phyloP scores from a whole-genome alignment of 306 rosid genomes.

The Vicia villosa region DNA sequence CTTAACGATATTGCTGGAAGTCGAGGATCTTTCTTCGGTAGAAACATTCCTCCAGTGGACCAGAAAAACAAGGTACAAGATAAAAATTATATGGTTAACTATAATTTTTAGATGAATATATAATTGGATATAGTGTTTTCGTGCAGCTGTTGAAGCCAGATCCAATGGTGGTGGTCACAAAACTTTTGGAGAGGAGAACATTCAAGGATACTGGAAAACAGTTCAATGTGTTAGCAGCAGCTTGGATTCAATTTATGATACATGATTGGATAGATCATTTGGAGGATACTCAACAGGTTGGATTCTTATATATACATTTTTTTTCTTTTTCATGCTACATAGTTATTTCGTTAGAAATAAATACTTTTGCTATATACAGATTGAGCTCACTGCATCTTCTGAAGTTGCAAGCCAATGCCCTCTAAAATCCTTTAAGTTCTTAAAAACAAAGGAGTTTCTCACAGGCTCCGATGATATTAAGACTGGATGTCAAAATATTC shows the following conservation, averaged over 20 bases:
- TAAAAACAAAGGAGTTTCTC: slow-evolving; percentile 50
- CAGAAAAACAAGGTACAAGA: slow-evolving; percentile 45
- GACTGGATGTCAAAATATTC: slow-evolving; percentile 39
- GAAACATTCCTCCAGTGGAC: slow-evolving; percentile 53
- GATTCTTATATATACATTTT: neutral
- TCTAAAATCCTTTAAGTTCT: slow-evolving; percentile 56
- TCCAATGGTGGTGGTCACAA: too few species aligned
- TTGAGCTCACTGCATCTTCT: slow-evolving; percentile 49
- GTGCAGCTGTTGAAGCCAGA: too few species aligned
- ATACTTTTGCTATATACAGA: slow-evolving; percentile 15
- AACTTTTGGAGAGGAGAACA: too few species aligned
- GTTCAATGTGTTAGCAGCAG: too few species aligned
- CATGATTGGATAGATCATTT: slow-evolving; percentile 71
- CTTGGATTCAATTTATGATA: slow-evolving; percentile 68
- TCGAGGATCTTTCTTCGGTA: slow-evolving; percentile 59
- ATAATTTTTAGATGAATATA: too few species aligned
- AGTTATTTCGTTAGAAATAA: too few species aligned
- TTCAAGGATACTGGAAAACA: too few species aligned
- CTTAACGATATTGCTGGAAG: slow-evolving; percentile 56
- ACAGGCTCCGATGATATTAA: slow-evolving; percentile 52
- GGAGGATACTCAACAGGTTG: slow-evolving; percentile 55
- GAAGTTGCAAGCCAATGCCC: slow-evolving; percentile 62
- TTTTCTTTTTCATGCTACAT: too few species aligned
- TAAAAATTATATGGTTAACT: neutral
- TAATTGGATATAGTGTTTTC: neutral